Conservation (phyloP, 2,329 filamentous ascomycete species). For the Trichoderma gracile region DNA sequence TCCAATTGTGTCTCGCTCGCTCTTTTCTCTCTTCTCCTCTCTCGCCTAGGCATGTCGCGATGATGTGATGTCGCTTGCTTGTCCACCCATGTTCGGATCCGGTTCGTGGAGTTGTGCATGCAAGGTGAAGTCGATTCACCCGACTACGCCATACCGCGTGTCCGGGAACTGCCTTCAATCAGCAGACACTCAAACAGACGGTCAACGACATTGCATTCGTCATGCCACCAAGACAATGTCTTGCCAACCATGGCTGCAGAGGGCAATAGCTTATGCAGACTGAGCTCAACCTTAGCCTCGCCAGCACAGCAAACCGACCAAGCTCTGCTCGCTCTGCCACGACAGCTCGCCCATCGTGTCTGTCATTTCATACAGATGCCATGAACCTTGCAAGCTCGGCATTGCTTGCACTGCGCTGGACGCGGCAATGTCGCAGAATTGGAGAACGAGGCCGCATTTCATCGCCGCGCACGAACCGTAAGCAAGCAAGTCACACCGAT, state of each 20-base stretch:
- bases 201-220: neutral
- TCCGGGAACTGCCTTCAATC: no score
- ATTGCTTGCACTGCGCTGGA: neutral
- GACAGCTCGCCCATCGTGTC: neutral
- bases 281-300: no score
- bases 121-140: neutral
- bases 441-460: neutral
- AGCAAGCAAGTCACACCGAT: conserved; percentile 22
- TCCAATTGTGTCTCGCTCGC: neutral
- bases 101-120: neutral
- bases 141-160: neutral
- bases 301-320: neutral
- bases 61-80: conserved; percentile 18
- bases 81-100: neutral
- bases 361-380: neutral
- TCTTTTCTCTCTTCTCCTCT: neutral
- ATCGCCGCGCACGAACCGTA: conserved; percentile 15
- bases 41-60: conserved; percentile 15
- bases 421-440: neutral
- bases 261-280: no score
- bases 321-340: neutral
- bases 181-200: neutral
- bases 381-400: conserved; percentile 1
- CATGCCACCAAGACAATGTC: neutral
- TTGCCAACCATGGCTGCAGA: no score